Conservation (phyloP, 2,329 filamentous ascomycete species). For the Pyrenochaeta sp. region DNA sequence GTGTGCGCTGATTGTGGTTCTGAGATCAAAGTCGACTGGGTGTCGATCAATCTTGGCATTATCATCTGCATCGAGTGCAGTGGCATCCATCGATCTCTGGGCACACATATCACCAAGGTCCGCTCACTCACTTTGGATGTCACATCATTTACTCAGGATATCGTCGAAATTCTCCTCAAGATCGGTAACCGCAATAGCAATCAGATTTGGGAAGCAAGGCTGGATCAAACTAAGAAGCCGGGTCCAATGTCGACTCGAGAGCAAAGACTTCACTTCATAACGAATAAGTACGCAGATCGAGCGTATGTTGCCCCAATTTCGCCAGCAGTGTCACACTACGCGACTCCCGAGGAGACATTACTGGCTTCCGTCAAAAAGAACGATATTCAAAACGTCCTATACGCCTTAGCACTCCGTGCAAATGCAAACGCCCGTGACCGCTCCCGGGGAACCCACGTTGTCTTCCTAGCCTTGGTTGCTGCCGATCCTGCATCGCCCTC, state of each 20-base stretch:
- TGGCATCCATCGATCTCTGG: constrained; percentile 93
- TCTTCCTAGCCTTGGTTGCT: constrained; percentile 90
- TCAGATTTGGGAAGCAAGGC: constrained; percentile 90
- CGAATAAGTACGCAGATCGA: constrained; percentile 88
- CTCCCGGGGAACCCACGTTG: constrained; percentile 84
- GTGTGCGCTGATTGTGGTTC: constrained; percentile 96
- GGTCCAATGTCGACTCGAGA: constrained; percentile 81
- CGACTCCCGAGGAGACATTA: constrained; percentile 83
- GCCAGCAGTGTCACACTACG: constrained; percentile 75
- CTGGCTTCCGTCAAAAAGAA: constrained; percentile 95
- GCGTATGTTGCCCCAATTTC: constrained; percentile 82
- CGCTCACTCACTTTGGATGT: constrained; percentile 94
- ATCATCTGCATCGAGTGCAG: constrained; percentile 98
- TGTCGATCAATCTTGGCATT: constrained; percentile 96
- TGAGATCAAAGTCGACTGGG: constrained; percentile 94
- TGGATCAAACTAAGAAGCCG: constrained; percentile 79
- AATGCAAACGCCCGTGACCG: constrained; percentile 83
- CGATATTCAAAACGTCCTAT: constrained; percentile 91
- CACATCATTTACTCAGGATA: constrained; percentile 94
- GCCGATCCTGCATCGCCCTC: constrained; percentile 85
- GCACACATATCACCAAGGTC: constrained; percentile 97
- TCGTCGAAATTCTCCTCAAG: constrained; percentile 89
- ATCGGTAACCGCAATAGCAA: constrained; percentile 96
- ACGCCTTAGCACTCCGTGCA: constrained; percentile 83
- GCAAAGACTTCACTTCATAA: constrained; percentile 93